Evolutionary conservation across 169 alveolate species (phyloP).

Genomic region (Hammondia hammondi): DNA sequence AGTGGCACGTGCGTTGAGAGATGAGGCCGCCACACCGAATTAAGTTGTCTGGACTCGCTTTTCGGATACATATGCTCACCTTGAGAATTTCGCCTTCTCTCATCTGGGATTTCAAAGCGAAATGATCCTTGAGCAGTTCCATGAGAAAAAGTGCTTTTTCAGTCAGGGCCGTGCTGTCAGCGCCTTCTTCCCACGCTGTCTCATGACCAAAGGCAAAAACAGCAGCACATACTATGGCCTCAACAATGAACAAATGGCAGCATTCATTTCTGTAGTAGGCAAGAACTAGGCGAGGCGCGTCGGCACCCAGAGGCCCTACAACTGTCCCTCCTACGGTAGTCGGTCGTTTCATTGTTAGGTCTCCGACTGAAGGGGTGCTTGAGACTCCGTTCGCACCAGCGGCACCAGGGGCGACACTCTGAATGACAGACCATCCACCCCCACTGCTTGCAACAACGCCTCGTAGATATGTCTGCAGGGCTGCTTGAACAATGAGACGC

Average conservation of each 20-base stretch:
- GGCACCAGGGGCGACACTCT: not conserved
- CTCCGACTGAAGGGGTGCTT: not conserved
- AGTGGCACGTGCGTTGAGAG: too few species aligned
- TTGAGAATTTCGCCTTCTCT: not conserved
- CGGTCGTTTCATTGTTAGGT: not conserved
- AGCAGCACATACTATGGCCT: slow-evolving; percentile 35
- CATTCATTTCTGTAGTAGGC: slow-evolving; percentile 60
- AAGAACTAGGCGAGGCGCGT: slow-evolving; percentile 44
- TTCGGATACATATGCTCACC: not conserved
- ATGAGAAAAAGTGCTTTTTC: not conserved
- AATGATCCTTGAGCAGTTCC: not conserved
- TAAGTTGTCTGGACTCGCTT: not conserved
- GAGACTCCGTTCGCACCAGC: not conserved
- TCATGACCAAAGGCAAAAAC: slow-evolving; percentile 2
- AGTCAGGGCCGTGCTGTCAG: not conserved
- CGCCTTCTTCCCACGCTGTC: slow-evolving; percentile 38
- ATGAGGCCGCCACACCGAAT: too few species aligned
- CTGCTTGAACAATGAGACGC: slow-evolving; percentile 19
- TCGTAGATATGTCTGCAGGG: slow-evolving; percentile 6
- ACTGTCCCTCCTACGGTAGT: slow-evolving; percentile 33
- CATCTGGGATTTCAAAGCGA: not conserved
- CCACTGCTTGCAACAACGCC: slow-evolving; percentile 30
- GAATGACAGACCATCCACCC: slow-evolving; percentile 26
- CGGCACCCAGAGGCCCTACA: not conserved
- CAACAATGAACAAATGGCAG: slow-evolving; percentile 37